Evolutionary conservation across 495 filamentous ascomycete species (phyloP).

Genomic region (Talaromyces stipitatus): DNA sequence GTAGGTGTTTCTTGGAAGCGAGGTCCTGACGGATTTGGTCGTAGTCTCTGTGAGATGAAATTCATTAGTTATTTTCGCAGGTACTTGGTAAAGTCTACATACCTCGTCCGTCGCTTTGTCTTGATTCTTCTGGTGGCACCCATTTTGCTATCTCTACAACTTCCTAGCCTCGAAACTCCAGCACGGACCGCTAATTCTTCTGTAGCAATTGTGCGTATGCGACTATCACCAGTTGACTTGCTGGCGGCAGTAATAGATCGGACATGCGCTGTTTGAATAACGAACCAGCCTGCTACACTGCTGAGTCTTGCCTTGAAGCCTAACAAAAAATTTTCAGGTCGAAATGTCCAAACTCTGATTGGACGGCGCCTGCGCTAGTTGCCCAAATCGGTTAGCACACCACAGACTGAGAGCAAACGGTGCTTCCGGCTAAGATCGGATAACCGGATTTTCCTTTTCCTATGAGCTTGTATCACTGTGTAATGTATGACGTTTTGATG

Average conservation of each 20-base stretch:
- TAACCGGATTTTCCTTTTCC: background rate
- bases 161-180: background rate
- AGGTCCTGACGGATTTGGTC: slow-evolving; percentile 86
- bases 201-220: background rate
- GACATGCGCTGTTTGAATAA: background rate
- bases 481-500: slow-evolving; percentile 34
- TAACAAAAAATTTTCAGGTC: background rate
- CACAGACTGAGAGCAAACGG: background rate
- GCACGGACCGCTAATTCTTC: background rate
- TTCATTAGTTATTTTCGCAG: background rate
- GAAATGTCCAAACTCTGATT: background rate
- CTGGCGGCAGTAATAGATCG: background rate
- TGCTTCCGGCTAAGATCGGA: slow-evolving; percentile 2
- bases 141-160: slow-evolving; percentile 32
- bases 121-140: slow-evolving; percentile 48
- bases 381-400: background rate
- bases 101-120: slow-evolving; percentile 55
- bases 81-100: slow-evolving; percentile 8
- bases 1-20: slow-evolving; percentile 64
- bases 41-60: slow-evolving; percentile 52
- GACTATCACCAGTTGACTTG: background rate
- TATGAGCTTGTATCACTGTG: background rate
- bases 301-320: background rate
- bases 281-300: background rate
- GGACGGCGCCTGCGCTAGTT: background rate